phyloP scores from a whole-genome alignment of 73 alveolate genomes.

The Strombidium stylifer region DNA sequence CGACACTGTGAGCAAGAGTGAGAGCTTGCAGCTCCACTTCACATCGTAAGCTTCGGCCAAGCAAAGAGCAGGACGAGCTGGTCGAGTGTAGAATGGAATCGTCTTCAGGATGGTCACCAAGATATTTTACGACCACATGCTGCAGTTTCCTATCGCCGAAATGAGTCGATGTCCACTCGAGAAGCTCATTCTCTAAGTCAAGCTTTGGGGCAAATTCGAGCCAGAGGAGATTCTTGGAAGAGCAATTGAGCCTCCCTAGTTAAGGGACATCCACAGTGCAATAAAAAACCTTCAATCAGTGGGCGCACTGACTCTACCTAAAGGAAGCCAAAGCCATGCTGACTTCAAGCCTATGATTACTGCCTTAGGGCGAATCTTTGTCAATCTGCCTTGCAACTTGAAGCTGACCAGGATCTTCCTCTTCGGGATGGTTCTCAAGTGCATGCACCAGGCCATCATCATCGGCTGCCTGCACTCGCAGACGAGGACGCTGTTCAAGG shows the following conservation, averaged over 20 bases:
- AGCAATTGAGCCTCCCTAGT: constrained; percentile 86
- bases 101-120: constrained; percentile 83
- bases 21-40: constrained; percentile 83
- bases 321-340: constrained; percentile 31
- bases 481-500: constrained; percentile 39
- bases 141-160: constrained; percentile 91
- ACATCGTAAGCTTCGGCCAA: constrained; percentile 93
- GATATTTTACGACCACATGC: constrained; percentile 68
- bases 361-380: constrained; percentile 84
- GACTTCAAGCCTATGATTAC: constrained; percentile 67
- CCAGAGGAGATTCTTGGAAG: constrained; percentile 83
- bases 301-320: constrained; percentile 82
- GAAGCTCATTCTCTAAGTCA: constrained; percentile 90
- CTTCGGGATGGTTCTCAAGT: constrained; percentile 77
- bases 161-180: constrained; percentile 97
- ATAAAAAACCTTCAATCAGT: constrained; percentile 71
- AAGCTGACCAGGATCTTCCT: constrained; percentile 81
- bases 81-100: constrained; percentile 90
- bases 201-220: constrained; percentile 72
- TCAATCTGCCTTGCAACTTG: constrained; percentile 87
- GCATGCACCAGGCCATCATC: constrained; percentile 76
- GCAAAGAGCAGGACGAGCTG: constrained; percentile 93
- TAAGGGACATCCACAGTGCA: constrained; percentile 73
- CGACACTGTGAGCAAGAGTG: constrained; percentile 85
- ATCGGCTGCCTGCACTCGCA: constrained; percentile 82